Evolutionary conservation across 495 filamentous ascomycete species (phyloP), one percentile per base, ranked within the genome.

Genomic region (Xylaria scruposa): DNA sequence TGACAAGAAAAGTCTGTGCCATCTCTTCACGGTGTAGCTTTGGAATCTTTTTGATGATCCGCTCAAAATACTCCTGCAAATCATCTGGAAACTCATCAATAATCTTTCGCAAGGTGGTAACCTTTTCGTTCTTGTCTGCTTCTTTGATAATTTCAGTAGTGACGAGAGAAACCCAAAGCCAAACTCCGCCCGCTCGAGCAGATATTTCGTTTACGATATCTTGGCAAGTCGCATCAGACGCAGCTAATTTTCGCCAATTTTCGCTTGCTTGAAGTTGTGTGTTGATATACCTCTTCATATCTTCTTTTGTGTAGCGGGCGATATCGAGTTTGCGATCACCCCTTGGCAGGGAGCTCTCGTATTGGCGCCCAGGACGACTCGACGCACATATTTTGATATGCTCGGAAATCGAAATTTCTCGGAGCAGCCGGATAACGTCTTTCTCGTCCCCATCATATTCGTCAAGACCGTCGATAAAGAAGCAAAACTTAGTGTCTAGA

Each of bases 301-400:
- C 79, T 15, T 72, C 40, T 17, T 67, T 40, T 0, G 76, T 82
- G 5, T 76, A 42, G n/a, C 74, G 46, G 15, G 73, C 62, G n/a
- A 72, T 62, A 24, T 73, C 67, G 4, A 77, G 46, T 53, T 58
- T 70, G 2, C 46, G 44, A 0, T 49, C n/a, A 44, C n/a, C 29
- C 26, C 26, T 46, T 33, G n/a, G 61, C 24, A 65, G 36, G 44
- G 33, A 31, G 61, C 40, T 19, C 15, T 65, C 61, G 26, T 65
- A 65, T 31, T 65, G 61, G 42, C 61, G 46, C 80, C 80, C 85
- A 0, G 85, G 83, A 3, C 86, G 80, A 69, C 87, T 88, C 7
- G 86, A 84, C 0, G 86, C 73, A 72, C 86, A 89, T 19, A 85
- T 29, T 67, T 87, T 88, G 59, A 86, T 71, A 68, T 81, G 74